Evolutionary conservation across 257 asterid genomes (phyloP).

Genomic region (Perilla frutescens): DNA sequence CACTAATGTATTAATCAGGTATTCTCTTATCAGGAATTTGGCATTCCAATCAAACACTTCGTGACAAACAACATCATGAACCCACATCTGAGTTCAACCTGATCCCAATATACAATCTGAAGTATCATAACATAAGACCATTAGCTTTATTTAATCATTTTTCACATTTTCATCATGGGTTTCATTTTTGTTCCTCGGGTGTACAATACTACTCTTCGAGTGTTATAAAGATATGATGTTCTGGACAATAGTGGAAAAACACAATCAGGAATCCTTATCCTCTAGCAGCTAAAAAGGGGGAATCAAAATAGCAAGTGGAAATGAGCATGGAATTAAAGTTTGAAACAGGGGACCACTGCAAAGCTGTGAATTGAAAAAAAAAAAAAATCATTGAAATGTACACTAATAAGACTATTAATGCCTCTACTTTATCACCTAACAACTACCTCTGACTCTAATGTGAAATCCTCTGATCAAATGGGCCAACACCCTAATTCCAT

Average conservation of each 20-base stretch:
- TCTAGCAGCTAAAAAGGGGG: conserved; percentile 35
- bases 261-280: conserved; percentile 36
- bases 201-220: not conserved
- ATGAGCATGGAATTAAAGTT: conserved; percentile 38
- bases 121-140: not conserved
- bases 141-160: not conserved
- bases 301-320: conserved; percentile 47
- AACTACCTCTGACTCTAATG: conserved; percentile 31
- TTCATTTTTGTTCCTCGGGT: not conserved
- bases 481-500: not conserved
- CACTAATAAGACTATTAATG: conserved; percentile 3
- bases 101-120: not conserved
- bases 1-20: not conserved
- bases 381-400: conserved; percentile 25
- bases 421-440: conserved; percentile 31
- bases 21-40: not conserved
- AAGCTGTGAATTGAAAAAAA: conserved; percentile 27
- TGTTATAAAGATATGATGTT: conserved; percentile 6
- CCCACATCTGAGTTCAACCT: no score
- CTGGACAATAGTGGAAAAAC: conserved; percentile 2
- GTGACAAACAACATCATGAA: no score
- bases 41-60: not conserved
- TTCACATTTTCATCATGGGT: not conserved
- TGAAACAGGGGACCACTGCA: conserved; percentile 41
- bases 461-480: conserved; percentile 4